Base-by-base conservation (phyloP, 306 rosid species). In the Rosa lucieae region DNA sequence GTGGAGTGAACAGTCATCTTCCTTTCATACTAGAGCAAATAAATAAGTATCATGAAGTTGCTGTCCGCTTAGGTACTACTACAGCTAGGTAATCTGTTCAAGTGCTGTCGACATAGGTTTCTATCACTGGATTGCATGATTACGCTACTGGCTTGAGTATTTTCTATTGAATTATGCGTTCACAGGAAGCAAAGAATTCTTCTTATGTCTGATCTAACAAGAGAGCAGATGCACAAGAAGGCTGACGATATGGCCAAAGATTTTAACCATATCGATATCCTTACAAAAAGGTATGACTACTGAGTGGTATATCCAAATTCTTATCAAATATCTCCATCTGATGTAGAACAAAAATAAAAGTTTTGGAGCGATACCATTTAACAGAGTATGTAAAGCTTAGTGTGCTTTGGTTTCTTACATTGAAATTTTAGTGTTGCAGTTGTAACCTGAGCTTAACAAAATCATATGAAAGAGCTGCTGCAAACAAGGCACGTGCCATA, bases 181-280 rank as follows among this genome's bases (percentile, higher is more conserved):
- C 81, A 73, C 87, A 95, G 99, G 92, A 95, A 77, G 86, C 99
- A 95, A 90, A 85, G 97, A 80, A 87, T 95, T 82, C 96, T 95
- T 83, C 98, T 95, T 79, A 89, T 95, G 99, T 91, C 98, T 5
- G 98, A 95, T 90, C 87, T 89, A 86, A 98, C 99, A 44, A 93
- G 99, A 83, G 89, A 93, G 85, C 94, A 95, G 85, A 95, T 93
- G 55, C 97, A 95, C 86, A 88, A 87, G 82, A 14, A 93, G 56
- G 97, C 94, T 70, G 97, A 93, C n/a, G 82, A 62, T 75, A 69
- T 90, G 37, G 87, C 92, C 26, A 95, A 89, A 82, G 99, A 91
- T 88, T 89, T 93, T 72, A 48, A 72, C 83, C 98, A 95, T 84
- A 89, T 95, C 52, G 99, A 95, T 82, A 79, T 95, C 83, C 94